Conservation (phyloP, 441 rosid species). For the Mallotus repandus region DNA sequence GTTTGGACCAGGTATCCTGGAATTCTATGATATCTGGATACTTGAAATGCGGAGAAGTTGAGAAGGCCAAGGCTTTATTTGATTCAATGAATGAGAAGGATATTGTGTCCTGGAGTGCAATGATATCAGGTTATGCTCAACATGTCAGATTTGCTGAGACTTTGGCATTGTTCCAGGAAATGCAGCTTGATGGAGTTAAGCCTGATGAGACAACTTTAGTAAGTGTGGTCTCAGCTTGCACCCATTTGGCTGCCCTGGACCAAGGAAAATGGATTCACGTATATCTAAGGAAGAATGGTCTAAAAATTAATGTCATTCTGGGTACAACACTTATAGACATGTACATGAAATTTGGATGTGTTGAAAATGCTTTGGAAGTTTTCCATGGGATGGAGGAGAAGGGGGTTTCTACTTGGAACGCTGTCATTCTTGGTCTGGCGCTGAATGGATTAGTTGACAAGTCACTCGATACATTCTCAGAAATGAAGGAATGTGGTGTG, state of each 20-base stretch:
- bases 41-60: constrained; percentile 41
- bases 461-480: constrained; percentile 44
- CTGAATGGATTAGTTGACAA: constrained; percentile 48
- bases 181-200: constrained; percentile 44
- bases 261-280: constrained; percentile 59
- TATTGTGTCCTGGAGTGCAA: constrained; percentile 52
- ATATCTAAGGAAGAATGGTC: constrained; percentile 38
- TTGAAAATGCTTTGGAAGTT: constrained; percentile 50
- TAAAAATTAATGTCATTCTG: constrained; percentile 42
- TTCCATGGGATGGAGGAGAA: constrained; percentile 44
- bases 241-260: constrained; percentile 48
- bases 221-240: constrained; percentile 55
- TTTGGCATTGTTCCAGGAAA: constrained; percentile 42
- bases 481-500: constrained; percentile 46
- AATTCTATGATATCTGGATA: constrained; percentile 63
- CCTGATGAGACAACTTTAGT: constrained; percentile 54
- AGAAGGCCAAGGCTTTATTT: constrained; percentile 50
- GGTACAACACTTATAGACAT: constrained; percentile 58
- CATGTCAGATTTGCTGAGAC: constrained; percentile 39
- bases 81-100: constrained; percentile 52
- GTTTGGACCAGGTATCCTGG: constrained; percentile 55
- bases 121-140: constrained; percentile 59
- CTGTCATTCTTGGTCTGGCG: constrained; percentile 54
- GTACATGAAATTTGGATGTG: constrained; percentile 62
- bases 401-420: constrained; percentile 61